Conservation (phyloP, 805 yeast species). For the Grigorovia transvaalensis region DNA sequence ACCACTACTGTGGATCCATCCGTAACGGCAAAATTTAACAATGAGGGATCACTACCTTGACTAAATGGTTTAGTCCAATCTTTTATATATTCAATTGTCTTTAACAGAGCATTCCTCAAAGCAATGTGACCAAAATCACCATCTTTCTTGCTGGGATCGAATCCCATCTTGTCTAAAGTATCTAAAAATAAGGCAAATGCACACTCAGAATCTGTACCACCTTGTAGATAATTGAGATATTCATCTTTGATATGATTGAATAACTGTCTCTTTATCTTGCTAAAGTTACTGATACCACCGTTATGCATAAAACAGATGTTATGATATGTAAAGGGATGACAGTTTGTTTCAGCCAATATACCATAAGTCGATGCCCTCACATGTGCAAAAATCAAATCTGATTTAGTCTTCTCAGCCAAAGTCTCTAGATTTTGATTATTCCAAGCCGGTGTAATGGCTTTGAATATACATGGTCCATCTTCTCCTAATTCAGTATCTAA, state of each 20-base stretch:
- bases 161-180: slow-evolving; percentile 63
- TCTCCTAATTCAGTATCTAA: slow-evolving; percentile 42
- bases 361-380: slow-evolving; percentile 96
- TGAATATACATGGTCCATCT: slow-evolving; percentile 80
- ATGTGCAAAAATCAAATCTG: slow-evolving; percentile 82
- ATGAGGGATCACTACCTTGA: slow-evolving; percentile 51
- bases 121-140: slow-evolving; percentile 43
- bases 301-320: slow-evolving; percentile 94
- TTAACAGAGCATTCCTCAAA: slow-evolving; percentile 57
- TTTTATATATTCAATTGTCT: slow-evolving; percentile 65
- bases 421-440: slow-evolving; percentile 83
- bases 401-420: slow-evolving; percentile 78
- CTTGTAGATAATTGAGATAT: slow-evolving; percentile 73
- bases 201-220: slow-evolving; percentile 93
- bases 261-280: slow-evolving; percentile 59
- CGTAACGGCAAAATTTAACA: slow-evolving; percentile 88
- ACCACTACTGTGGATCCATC: slow-evolving; percentile 85
- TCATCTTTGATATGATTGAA: slow-evolving; percentile 68
- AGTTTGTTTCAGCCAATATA: slow-evolving; percentile 84
- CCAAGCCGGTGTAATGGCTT: slow-evolving; percentile 98
- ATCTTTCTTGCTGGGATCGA: slow-evolving; percentile 45
- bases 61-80: slow-evolving; percentile 65
- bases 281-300: slow-evolving; percentile 75
- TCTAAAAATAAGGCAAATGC: slow-evolving; percentile 84
- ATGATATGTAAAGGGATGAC: slow-evolving; percentile 90